Base-by-base conservation (phyloP, 305 asterid species). In the Solanum aculeatissimum region DNA sequence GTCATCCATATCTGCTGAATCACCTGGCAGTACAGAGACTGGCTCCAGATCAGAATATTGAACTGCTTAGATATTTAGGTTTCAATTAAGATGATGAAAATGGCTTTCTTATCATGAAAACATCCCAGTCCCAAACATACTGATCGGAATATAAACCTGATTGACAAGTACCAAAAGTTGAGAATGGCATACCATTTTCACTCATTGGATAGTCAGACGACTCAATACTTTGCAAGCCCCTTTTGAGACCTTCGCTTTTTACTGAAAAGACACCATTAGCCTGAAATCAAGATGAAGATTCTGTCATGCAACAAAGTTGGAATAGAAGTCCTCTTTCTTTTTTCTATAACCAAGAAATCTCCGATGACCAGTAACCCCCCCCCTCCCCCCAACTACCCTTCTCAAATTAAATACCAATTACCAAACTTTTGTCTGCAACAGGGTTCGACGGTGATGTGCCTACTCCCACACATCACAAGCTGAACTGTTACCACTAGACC, bases 121-220 rank as follows among this genome's bases (percentile, higher is more conserved):
- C 82, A 32, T 78, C 49, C 49, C 65, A 78, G 66, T 27, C 9
- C 43, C 29, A 29, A 29, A 78, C 82, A 51, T 9, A 78, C 32
- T 51, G n/a, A 78, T 78, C 12, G 9, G 47, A 35, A 78, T 29
- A 19, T 78, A 51, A 18, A 78, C n/a, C 82, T 53, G 32, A 19
- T 10, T 10, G 47, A 14, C 43, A 51, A 78, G 75, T 43, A 62
- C 42, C 71, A 84, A 15, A 47, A 51, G 81, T 51, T 78, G 84
- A 86, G 87, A 87, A 88, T 18, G 18, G 29, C 92, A 78, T 92
- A 95, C 99, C 92, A 88, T 88, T 91, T 87, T 94, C 99, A 86
- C 93, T 95, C 98, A 95, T 95, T 89, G 92, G 98, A 90, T 91
- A 94, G 89, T 97, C 99, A 84, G 94, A 92, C 4, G 98, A 92